Conservation (phyloP, 768 basidiomycete genomes). For the Boletus reticulatus region DNA sequence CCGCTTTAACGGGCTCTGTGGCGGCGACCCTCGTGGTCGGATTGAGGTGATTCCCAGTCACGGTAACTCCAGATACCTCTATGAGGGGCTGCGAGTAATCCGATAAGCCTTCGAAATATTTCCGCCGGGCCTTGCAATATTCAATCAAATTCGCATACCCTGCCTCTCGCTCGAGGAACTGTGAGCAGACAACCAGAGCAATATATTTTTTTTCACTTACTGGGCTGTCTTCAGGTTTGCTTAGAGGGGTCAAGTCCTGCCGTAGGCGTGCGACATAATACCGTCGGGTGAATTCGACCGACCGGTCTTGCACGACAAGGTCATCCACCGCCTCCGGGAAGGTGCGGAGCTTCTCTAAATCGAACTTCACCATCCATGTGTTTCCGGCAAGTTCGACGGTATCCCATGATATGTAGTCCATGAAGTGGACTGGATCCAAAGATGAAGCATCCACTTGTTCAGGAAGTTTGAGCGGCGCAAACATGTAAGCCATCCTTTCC, state of each 20-base stretch:
- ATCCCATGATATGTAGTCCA: constrained; percentile 61
- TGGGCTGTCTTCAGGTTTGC: constrained; percentile 61
- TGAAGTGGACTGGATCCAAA: constrained; percentile 31
- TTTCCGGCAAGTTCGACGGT: constrained; percentile 49
- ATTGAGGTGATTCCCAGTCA: constrained; percentile 56
- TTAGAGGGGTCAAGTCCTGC: constrained; percentile 68
- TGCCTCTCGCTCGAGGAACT: constrained; percentile 51
- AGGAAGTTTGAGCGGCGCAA: constrained; percentile 54
- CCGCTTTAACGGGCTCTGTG: constrained; percentile 36
- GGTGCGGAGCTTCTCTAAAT: constrained; percentile 33
- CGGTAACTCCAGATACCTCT: constrained; percentile 56
- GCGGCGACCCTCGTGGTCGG: constrained; percentile 44
- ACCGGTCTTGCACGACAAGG: constrained; percentile 72
- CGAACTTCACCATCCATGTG: constrained; percentile 50
- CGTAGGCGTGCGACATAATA: constrained; percentile 58
- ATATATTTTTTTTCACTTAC: constrained; percentile 40
- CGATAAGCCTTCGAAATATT: constrained; percentile 59
- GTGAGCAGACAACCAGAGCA: constrained; percentile 1
- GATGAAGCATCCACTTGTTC: constrained; percentile 28
- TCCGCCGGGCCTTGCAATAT: constrained; percentile 60
- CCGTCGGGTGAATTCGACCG: constrained; percentile 72
- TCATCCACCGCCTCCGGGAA: constrained; percentile 46
- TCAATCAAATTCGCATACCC: constrained; percentile 61
- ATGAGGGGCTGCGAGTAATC: constrained; percentile 70
- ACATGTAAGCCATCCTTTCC: constrained; percentile 60